Conservation (phyloP, 2,329 filamentous ascomycete genomes). For the Colletotrichum eleusines region DNA sequence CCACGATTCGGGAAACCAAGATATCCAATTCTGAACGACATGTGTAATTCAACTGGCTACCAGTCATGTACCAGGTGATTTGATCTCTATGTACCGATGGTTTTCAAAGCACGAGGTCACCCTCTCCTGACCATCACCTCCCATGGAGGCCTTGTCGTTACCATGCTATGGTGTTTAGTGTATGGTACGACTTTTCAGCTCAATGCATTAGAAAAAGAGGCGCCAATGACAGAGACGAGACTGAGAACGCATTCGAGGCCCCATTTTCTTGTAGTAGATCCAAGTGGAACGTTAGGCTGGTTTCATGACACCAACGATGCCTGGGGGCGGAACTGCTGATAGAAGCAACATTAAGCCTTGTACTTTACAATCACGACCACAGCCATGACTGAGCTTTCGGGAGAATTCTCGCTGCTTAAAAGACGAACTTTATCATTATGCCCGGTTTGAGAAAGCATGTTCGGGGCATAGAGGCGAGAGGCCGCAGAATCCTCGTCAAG, state of each 20-base stretch:
- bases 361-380: not conserved
- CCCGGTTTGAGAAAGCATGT: not conserved
- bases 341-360: not conserved
- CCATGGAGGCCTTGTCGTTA: not conserved
- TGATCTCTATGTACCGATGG: not conserved
- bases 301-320: not conserved
- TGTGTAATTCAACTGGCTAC: not conserved
- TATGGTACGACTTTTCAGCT: not conserved
- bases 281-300: not conserved
- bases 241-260: not conserved
- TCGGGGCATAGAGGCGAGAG: not conserved
- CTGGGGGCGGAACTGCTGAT: not conserved
- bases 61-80: not conserved
- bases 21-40: not conserved
- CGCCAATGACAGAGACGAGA: not conserved
- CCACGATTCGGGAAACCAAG: not conserved
- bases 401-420: not conserved
- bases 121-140: not conserved
- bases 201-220: not conserved
- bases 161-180: not conserved
- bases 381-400: not conserved
- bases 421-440: not conserved
- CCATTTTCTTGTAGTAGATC: not conserved
- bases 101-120: not conserved
- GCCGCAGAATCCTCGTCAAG: not conserved